Base-by-base conservation (phyloP, 345 rosid species). In the Citrus reticulata region DNA sequence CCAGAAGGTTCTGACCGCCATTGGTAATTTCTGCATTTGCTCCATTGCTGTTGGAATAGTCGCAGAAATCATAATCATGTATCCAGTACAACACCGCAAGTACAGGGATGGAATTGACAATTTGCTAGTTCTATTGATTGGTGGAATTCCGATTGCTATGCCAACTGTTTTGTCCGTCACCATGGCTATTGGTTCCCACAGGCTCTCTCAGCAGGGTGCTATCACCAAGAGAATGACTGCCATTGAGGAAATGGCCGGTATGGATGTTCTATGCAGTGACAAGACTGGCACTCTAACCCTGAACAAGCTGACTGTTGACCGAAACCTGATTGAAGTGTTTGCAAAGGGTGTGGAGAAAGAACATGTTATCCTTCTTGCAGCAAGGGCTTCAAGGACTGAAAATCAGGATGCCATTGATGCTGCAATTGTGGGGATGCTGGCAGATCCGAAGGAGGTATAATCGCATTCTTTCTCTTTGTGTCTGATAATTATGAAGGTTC, bases 161-260 rank as follows among this genome's bases (percentile, higher is more conserved):
- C 98, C 98, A 32, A 91, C 90, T 46, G 97, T 95, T 74, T 87
- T 95, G 19, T 93, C 98, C 2, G 98, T 95, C 80, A 95, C 98
- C 76, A 95, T 95, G 98, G 98, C 98, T 66, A 88, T 93, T 80
- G 98, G 98, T 39, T 95, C 98, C 70, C 98, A 91, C 79, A 86
- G 94, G 74, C 94, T 95, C 37, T 93, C 94, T 57, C 87, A 85
- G 67, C 97, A 91, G 54, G 97, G 97, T 32, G 98, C 98, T 71
- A 92, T 95, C 49, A 95, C 98, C 25, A 95, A 93, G 90, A 91
- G 98, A 83, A 95, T 93, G 98, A 95, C 98, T 30, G 98, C 98
- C 73, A 93, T 93, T 46, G 98, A 95, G 77, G 98, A 93, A 83
- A 91, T 95, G 97, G 98, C 98, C 0, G 95, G 95, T 67, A 95